Evolutionary conservation across 805 yeast genomes (phyloP), one percentile per base, ranked within the genome.

Genomic region (Lipomyces kockii): DNA sequence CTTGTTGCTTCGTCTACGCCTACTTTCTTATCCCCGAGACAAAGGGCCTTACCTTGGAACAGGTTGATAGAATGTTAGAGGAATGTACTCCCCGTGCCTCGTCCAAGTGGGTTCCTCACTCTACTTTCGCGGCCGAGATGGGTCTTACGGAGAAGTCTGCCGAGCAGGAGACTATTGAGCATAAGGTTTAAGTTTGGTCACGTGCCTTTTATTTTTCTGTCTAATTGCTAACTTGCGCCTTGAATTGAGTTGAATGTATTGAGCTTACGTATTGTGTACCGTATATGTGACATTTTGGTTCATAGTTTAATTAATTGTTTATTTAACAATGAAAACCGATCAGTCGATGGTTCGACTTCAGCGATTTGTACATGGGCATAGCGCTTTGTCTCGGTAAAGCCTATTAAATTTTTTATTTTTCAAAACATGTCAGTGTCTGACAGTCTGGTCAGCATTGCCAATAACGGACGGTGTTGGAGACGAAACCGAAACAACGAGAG

Each of bases 41-140:
- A 67, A 86, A 85, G 80, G 94, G 94, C 68, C 83, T 90, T 75
- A 83, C 90, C 52, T 84, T 90, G 78, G 95, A 90, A 80, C 91
- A 89, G 80, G 90, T 89, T 71, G 91, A 89, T 76, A 86, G 83
- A 75, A 81, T 87, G 82, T 80, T 63, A 20, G 66, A 60, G 37
- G 61, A 64, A 59, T n/a, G 52, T 9, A 37, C 63, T 25, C 66
- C 66, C 3, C 43, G 66, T 5, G 35, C 62, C 2, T 58, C 63
- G 11, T 6, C 49, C 35, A 63, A 59, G n/a, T 63, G 66, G 66
- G 59, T 52, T 25, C 63, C 66, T 11, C 49, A 35, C 27, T 32
- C 65, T n/a, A 62, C 65, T n/a, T 62, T 62, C 46, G 65, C 65
- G 7, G 61, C 55, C 14, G 65, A 62, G 11, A 62, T 62, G 65